phyloP scores from a whole-genome alignment of 2,329 filamentous ascomycete genomes.

The Nothophoma quercina region DNA sequence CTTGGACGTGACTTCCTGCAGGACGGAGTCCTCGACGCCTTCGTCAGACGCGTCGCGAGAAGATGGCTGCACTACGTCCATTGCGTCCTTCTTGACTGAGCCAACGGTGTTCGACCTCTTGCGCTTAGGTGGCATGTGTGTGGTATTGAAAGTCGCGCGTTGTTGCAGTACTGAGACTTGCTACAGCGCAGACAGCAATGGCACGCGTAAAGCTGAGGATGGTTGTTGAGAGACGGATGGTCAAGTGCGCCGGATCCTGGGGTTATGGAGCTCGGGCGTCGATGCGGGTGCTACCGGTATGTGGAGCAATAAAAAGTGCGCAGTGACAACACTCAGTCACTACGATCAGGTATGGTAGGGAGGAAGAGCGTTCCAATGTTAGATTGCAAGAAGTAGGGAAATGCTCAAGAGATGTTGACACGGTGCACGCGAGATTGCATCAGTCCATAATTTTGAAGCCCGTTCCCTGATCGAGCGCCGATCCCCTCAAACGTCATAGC shows the following conservation, averaged over 20 bases:
- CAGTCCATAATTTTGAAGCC: conserved; percentile 32
- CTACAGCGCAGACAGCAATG: conserved; percentile 2
- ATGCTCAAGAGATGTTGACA: conserved; percentile 22
- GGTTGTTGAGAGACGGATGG: conserved; percentile 5
- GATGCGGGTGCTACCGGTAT: conserved; percentile 2
- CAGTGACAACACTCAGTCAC: background rate
- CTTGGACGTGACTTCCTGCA: conserved; percentile 62
- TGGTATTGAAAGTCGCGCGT: background rate
- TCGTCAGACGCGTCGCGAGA: conserved; percentile 85
- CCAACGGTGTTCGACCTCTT: conserved; percentile 72
- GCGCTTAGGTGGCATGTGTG: conserved; percentile 68
- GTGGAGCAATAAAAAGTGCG: conserved; percentile 2
- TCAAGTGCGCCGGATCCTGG: conserved; percentile 8
- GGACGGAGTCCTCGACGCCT: conserved; percentile 77
- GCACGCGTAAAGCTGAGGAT: background rate
- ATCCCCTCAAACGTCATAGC: conserved; percentile 22
- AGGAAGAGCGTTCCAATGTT: background rate
- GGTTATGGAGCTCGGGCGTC: conserved; percentile 16
- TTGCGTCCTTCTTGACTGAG: conserved; percentile 57
- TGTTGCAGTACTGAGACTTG: background rate
- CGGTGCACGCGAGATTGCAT: conserved; percentile 25
- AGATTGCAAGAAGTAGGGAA: background rate
- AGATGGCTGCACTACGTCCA: conserved; percentile 72
- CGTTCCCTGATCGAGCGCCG: conserved; percentile 35
- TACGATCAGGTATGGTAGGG: background rate